phyloP scores from a whole-genome alignment of 2,329 filamentous ascomycete genomes.

The Neoascochyta sp. region DNA sequence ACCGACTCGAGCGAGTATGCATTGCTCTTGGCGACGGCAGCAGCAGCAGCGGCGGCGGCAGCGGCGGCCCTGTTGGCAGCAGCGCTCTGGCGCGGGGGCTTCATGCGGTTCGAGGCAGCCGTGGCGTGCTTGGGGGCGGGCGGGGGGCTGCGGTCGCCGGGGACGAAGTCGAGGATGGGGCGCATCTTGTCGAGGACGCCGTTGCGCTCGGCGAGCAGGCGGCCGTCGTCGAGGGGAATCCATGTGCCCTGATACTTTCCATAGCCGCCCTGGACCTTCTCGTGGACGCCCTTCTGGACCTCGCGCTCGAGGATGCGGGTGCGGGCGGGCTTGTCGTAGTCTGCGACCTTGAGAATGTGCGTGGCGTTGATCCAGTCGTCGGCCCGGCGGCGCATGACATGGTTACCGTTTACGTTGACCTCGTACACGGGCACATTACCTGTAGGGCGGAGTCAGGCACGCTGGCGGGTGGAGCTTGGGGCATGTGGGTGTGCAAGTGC shows the following conservation, averaged over 20 bases:
- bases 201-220: conserved; percentile 80
- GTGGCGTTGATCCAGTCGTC: conserved; percentile 99
- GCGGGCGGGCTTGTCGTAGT: conserved; percentile 93
- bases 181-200: conserved; percentile 77
- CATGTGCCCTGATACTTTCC: conserved; percentile 99
- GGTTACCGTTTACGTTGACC: conserved; percentile 78
- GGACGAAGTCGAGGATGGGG: conserved; percentile 84
- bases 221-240: conserved; percentile 83
- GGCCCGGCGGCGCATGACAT: conserved; percentile 91
- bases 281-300: conserved; percentile 92
- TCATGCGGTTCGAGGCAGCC: conserved; percentile 69
- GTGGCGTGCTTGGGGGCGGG: conserved; percentile 87
- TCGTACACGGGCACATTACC: conserved; percentile 96
- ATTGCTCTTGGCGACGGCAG: conserved; percentile 45
- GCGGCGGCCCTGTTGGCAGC: conserved; percentile 47
- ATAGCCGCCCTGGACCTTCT: conserved; percentile 97
- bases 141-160: conserved; percentile 82
- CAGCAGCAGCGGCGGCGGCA: conserved; percentile 54
- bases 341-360: conserved; percentile 93
- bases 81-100: conserved; percentile 65
- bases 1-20: conserved; percentile 28
- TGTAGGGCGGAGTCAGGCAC: background rate
- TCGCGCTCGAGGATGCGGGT: conserved; percentile 94
- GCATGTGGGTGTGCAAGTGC: no score
- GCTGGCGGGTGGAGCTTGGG: background rate